A percentile compares a stretch with the other conserved stretches of the same genome.
Conservation (phyloP, 1,139 yeast species). For the Debaryomyces udenii region DNA sequence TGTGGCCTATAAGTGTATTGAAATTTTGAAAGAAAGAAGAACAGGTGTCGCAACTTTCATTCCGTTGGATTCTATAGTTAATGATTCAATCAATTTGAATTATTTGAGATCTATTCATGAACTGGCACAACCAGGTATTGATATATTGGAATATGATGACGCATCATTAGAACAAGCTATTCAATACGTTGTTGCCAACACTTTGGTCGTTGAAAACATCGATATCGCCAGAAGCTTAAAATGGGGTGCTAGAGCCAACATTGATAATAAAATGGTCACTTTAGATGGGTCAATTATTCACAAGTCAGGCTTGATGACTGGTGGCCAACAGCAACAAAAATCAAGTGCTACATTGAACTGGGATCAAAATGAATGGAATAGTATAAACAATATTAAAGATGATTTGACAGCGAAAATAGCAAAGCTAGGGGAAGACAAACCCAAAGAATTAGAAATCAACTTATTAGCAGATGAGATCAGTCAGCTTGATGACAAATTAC, state of each 20-base stretch:
- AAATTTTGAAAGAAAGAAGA: slow-evolving; percentile 81
- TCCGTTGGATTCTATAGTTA: slow-evolving; percentile 74
- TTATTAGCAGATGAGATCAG: slow-evolving; percentile 57
- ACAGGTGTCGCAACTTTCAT: slow-evolving; percentile 85
- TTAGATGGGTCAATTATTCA: slow-evolving; percentile 85
- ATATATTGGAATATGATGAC: slow-evolving; percentile 72
- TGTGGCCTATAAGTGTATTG: slow-evolving; percentile 82
- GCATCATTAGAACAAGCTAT: slow-evolving; percentile 71
- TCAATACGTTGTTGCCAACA: slow-evolving; percentile 76
- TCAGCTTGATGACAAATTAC: slow-evolving; percentile 56
- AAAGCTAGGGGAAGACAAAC: slow-evolving; percentile 50
- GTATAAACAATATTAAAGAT: slow-evolving; percentile 62
- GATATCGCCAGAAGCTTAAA: slow-evolving; percentile 70
- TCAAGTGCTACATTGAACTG: slow-evolving; percentile 48
- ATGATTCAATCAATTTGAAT: slow-evolving; percentile 58
- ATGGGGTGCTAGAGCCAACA: slow-evolving; percentile 54
- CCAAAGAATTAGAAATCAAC: slow-evolving; percentile 62
- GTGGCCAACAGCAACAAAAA: slow-evolving; percentile 61
- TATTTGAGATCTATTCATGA: slow-evolving; percentile 59
- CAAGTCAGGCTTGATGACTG: slow-evolving; percentile 89
- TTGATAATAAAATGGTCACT: slow-evolving; percentile 74
- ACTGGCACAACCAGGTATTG: slow-evolving; percentile 66
- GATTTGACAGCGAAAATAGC: slow-evolving; percentile 57
- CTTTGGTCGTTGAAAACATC: slow-evolving; percentile 78
- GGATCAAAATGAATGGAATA: slow-evolving; percentile 74